Conservation (phyloP, 2,329 filamentous ascomycete genomes). For the Polychaeton citri region DNA sequence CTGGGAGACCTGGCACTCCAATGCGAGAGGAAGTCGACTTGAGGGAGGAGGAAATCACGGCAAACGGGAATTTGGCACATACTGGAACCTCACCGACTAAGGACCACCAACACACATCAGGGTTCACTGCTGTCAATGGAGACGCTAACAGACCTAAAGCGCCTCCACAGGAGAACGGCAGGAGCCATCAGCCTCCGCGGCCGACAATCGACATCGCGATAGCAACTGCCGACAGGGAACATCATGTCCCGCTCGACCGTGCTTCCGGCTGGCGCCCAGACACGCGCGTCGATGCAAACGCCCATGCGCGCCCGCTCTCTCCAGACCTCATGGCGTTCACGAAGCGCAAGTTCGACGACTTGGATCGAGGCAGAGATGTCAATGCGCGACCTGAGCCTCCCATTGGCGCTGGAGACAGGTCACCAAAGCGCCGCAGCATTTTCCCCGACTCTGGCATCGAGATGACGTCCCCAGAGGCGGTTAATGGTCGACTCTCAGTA, state of each 20-base stretch:
- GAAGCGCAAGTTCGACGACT: conserved; percentile 15
- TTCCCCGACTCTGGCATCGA: conserved; percentile 8
- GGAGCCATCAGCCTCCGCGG: not conserved
- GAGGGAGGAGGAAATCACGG: conserved; percentile 6
- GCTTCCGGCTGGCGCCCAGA: conserved; percentile 10
- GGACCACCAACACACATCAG: conserved; percentile 8
- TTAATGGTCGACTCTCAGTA: not conserved
- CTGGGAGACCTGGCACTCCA: conserved; percentile 4
- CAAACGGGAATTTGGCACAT: conserved; percentile 6
- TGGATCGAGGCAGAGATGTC: conserved; percentile 3
- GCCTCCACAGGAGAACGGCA: conserved; percentile 7
- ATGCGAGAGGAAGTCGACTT: conserved; percentile 11
- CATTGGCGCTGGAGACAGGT: conserved; percentile 2
- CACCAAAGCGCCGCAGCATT: conserved; percentile 11
- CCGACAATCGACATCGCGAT: not conserved
- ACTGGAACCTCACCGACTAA: not conserved
- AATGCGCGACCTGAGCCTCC: conserved; percentile 1
- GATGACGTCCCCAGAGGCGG: conserved; percentile 1
- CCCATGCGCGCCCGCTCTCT: conserved; percentile 1
- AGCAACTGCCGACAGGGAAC: not conserved
- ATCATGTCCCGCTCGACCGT: not conserved
- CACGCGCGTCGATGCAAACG: conserved; percentile 1
- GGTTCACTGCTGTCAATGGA: conserved; percentile 22
- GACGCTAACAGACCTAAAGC: conserved; percentile 8
- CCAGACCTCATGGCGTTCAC: not conserved